Conservation (phyloP, 139 green algal species). For the Desmodesmus armatus region DNA sequence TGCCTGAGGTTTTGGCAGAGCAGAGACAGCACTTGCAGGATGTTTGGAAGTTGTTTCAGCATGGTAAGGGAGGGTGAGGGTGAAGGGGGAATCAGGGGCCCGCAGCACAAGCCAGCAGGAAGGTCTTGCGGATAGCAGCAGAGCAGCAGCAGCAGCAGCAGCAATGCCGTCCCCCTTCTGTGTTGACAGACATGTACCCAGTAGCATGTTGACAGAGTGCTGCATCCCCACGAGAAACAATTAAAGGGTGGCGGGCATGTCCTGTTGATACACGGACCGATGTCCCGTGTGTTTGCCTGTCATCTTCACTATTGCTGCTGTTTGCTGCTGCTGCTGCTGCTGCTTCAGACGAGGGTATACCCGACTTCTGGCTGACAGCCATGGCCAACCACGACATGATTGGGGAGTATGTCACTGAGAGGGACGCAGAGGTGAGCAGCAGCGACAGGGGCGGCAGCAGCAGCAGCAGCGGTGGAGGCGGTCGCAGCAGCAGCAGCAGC, state of each 20-base stretch:
- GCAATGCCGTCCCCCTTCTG: too few species aligned
- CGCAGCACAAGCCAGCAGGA: background rate
- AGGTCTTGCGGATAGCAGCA: background rate
- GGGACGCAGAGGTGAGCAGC: slow-evolving; percentile 57
- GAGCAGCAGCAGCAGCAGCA: background rate
- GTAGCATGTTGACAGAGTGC: too few species aligned
- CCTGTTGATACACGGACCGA: too few species aligned
- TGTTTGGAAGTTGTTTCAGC: background rate
- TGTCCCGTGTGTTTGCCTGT: too few species aligned
- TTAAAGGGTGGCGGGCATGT: too few species aligned
- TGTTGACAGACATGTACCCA: too few species aligned
- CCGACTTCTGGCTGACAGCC: slow-evolving; percentile 71
- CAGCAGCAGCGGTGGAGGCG: too few species aligned
- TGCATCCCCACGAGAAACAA: too few species aligned
- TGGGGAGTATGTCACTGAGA: slow-evolving; percentile 63
- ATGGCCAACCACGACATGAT: slow-evolving; percentile 70
- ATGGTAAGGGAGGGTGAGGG: background rate
- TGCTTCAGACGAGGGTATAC: slow-evolving; percentile 56
- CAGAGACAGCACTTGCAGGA: background rate
- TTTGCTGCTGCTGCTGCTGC: background rate
- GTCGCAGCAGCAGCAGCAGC: too few species aligned
- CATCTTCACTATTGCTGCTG: background rate
- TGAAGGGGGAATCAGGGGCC: background rate
- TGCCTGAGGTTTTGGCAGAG: too few species aligned
- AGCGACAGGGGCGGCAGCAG: too few species aligned